A percentile compares a stretch with the other conserved stretches of the same genome.
Conservation (phyloP, 2,329 filamentous ascomycete species). For the Colletotrichum costaricense region DNA sequence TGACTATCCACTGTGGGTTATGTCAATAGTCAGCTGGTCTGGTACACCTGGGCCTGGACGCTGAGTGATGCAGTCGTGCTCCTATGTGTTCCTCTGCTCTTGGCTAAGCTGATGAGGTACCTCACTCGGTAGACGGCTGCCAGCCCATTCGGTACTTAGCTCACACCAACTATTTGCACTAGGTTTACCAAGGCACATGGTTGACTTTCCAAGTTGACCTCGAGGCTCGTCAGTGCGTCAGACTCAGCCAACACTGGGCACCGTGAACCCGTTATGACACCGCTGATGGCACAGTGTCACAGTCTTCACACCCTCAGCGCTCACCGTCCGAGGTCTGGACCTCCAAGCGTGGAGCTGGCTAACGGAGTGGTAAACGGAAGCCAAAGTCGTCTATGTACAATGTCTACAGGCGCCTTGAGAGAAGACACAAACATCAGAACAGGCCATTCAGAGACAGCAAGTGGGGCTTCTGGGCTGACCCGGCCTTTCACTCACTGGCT, state of each 20-base stretch:
- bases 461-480: constrained; percentile 6
- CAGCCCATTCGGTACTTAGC: not conserved
- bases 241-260: constrained; percentile 2
- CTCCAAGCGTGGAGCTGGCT: not conserved
- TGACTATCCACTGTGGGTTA: constrained; percentile 4
- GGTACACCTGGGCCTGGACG: not conserved
- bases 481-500: not conserved
- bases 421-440: constrained; percentile 12
- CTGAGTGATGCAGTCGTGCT: not conserved
- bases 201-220: not conserved
- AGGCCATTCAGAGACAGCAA: constrained; percentile 15
- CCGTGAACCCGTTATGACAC: constrained; percentile 20
- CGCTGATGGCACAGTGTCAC: constrained; percentile 12
- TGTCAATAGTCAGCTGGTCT: constrained; percentile 10
- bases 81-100: not conserved
- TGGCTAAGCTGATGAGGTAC: not conserved
- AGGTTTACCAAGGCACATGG: constrained; percentile 2
- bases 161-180: not conserved
- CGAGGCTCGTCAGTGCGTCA: constrained; percentile 17
- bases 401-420: not conserved
- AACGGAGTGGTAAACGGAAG: constrained; percentile 5
- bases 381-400: not conserved
- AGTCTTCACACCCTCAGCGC: constrained; percentile 6
- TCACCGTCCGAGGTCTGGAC: not conserved
- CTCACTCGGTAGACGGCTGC: not conserved